phyloP scores from a whole-genome alignment of 2,329 filamentous ascomycete species.

The Colletotrichum euphorbiae region DNA sequence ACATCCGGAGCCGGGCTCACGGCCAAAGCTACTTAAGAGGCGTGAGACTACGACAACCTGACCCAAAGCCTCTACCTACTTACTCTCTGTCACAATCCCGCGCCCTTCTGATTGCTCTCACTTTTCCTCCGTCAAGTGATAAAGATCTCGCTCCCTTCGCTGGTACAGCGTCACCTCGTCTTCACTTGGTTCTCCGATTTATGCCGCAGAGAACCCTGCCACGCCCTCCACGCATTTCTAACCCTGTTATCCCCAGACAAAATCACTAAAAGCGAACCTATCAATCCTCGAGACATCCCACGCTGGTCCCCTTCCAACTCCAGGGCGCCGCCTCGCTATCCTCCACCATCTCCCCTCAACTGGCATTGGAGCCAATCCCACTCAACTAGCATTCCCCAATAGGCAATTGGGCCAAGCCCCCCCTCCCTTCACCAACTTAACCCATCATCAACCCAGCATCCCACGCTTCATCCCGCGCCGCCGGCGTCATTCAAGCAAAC shows the following conservation, averaged over 20 bases:
- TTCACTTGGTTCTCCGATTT: constrained; percentile 25
- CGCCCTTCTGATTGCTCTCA: constrained; percentile 9
- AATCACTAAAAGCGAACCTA: constrained; percentile 33
- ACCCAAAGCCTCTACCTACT: constrained; percentile 14
- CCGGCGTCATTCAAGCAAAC: constrained; percentile 44
- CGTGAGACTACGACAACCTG: constrained; percentile 22
- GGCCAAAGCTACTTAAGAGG: constrained; percentile 37
- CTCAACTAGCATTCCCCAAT: constrained; percentile 36
- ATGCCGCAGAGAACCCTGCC: constrained; percentile 42
- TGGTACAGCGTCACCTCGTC: constrained; percentile 5
- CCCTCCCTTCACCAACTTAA: constrained; percentile 31
- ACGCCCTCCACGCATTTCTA: constrained; percentile 10
- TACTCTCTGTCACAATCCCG: constrained; percentile 19
- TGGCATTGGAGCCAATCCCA: constrained; percentile 37
- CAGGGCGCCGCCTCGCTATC: constrained; percentile 23
- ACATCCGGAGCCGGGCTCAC: constrained; percentile 15
- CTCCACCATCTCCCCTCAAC: constrained; percentile 27
- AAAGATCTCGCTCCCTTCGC: constrained; percentile 8
- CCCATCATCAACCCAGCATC: constrained; percentile 42
- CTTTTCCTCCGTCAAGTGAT: constrained; percentile 20
- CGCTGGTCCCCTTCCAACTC: constrained; percentile 34
- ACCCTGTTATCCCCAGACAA: constrained; percentile 24
- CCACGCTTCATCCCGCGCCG: constrained; percentile 51
- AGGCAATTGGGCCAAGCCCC: constrained; percentile 41
- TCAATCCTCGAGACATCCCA: constrained; percentile 38